These are phyloP conservation scores for Cyclanthera cordifolia DNA, from an alignment of 306 rosid species.

Conservation along the genomic window DNA sequence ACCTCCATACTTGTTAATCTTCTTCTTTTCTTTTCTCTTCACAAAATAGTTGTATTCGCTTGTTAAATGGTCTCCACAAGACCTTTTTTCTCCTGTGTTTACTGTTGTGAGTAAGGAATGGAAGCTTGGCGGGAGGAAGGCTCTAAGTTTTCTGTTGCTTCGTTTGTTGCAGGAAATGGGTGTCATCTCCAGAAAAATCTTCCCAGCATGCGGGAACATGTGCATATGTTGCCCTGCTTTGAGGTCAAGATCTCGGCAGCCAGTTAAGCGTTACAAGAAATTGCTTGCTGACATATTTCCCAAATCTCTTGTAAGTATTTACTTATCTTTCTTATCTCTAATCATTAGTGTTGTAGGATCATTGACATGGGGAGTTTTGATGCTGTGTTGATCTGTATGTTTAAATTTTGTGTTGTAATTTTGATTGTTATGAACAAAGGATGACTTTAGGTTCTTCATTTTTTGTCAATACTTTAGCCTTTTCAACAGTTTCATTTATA, in stretches of 20 bases:
- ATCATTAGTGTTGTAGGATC: not conserved
- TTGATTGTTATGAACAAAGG: not conserved
- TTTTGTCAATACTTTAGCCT: not conserved
- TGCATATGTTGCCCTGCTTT: slow-evolving; percentile 95
- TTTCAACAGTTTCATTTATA: too few species aligned
- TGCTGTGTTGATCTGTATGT: not conserved
- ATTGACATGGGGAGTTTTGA: not conserved
- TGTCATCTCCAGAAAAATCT: slow-evolving; percentile 71
- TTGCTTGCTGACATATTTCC: slow-evolving; percentile 85
- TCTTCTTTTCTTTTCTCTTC: not conserved
- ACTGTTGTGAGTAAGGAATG: too few species aligned
- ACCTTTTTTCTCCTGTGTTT: not conserved
- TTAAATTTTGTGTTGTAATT: not conserved
- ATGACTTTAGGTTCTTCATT: not conserved
- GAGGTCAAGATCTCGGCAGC: slow-evolving; percentile 92
- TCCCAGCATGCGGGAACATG: slow-evolving; percentile 93
- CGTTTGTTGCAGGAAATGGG: slow-evolving; percentile 60
- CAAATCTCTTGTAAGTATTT: slow-evolving; percentile 53
- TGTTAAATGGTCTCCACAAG: not conserved
- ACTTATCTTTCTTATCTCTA: not conserved
- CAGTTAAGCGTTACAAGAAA: slow-evolving; percentile 90
- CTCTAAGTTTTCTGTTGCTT: slow-evolving; percentile 11
- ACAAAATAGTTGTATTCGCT: not conserved
- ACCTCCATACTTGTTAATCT: not conserved
- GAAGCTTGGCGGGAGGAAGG: not conserved